A percentile compares a stretch with the other conserved stretches of the same genome.
phyloP scores from a whole-genome alignment of 2,329 filamentous ascomycete genomes.

The Paecilomyces dactylethromorphus region DNA sequence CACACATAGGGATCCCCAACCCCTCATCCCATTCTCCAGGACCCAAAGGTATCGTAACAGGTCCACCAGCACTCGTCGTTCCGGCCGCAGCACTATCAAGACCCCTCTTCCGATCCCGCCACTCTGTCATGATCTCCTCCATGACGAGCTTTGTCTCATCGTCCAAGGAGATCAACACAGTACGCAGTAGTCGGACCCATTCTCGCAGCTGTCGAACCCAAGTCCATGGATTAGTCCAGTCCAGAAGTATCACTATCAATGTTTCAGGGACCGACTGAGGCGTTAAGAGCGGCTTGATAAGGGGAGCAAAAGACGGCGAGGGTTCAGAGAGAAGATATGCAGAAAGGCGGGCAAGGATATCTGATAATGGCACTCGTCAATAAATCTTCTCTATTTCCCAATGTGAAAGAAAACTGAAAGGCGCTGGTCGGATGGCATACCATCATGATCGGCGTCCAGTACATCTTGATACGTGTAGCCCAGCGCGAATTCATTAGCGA shows the following conservation, averaged over 20 bases:
- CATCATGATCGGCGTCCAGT: slow-evolving; percentile 87
- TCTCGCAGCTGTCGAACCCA: slow-evolving; percentile 85
- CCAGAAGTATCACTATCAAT: slow-evolving; percentile 81
- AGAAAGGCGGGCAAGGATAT: slow-evolving; percentile 83
- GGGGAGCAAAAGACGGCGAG: slow-evolving; percentile 71
- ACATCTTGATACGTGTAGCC: slow-evolving; percentile 96
- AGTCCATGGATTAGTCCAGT: slow-evolving; percentile 89
- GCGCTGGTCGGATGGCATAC: slow-evolving; percentile 37
- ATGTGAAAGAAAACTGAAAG: neutral
- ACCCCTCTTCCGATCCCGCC: slow-evolving; percentile 69
- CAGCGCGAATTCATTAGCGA: slow-evolving; percentile 86
- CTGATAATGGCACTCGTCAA: slow-evolving; percentile 38
- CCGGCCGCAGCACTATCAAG: slow-evolving; percentile 44
- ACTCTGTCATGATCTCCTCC: slow-evolving; percentile 76
- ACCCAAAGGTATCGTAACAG: slow-evolving; percentile 69
- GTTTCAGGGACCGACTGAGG: slow-evolving; percentile 79
- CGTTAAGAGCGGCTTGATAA: slow-evolving; percentile 78
- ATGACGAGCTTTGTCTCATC: slow-evolving; percentile 72
- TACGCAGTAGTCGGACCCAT: slow-evolving; percentile 80
- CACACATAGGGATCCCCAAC: slow-evolving; percentile 76
- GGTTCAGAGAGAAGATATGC: slow-evolving; percentile 83
- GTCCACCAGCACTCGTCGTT: slow-evolving; percentile 55
- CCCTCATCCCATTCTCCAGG: slow-evolving; percentile 92
- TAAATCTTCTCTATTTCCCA: neutral
- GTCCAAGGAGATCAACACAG: slow-evolving; percentile 66